Percentiles rank a stretch among this genome's conserved stretches.
Conservation (phyloP, 441 rosid genomes). For the Pelargonium fulgidum region DNA sequence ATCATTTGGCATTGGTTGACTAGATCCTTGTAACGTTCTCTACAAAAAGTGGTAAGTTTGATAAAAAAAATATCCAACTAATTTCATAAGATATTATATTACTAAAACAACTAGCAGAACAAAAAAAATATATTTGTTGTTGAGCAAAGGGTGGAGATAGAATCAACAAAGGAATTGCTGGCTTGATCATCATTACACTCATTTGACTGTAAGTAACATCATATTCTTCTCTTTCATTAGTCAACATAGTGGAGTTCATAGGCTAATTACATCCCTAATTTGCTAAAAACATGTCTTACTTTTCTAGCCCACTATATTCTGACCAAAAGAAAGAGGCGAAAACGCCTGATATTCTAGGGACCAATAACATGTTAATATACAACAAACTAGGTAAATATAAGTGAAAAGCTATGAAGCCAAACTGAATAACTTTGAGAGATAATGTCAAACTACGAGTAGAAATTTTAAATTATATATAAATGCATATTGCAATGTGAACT, state of each 20-base stretch:
- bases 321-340: neutral
- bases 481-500: too few relatives aligned
- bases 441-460: neutral
- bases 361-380: neutral
- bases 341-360: neutral
- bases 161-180: neutral
- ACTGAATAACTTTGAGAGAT: neutral
- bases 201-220: neutral
- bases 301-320: neutral
- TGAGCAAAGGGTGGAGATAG: neutral
- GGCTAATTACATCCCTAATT: neutral
- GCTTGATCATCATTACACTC: neutral
- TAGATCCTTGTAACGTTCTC: slow-evolving; percentile 65
- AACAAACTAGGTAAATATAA: neutral
- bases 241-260: neutral
- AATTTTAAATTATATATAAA: too few relatives aligned
- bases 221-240: neutral
- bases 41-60: slow-evolving; percentile 30
- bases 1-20: slow-evolving; percentile 70
- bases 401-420: neutral
- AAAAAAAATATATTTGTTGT: neutral
- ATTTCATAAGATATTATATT: neutral
- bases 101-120: neutral
- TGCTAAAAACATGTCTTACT: neutral
- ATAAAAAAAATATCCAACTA: slow-evolving; percentile 12